These are phyloP conservation scores for Penicillium brasilianum DNA, from an alignment of 2,329 filamentous ascomycete species.

Conservation along the genomic window DNA sequence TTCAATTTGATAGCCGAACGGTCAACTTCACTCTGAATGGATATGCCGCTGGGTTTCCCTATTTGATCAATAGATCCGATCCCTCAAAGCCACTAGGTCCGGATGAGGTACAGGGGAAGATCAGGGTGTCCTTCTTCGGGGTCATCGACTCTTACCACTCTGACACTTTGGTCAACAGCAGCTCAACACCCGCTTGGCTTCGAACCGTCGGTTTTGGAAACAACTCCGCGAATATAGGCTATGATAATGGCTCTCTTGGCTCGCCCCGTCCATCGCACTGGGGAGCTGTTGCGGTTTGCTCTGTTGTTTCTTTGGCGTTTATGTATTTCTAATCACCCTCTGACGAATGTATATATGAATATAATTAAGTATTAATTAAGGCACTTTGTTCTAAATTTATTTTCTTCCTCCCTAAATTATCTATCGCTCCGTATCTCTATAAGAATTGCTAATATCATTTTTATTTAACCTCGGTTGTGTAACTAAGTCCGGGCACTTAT, in stretches of 20 bases:
- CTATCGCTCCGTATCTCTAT: too few relatives aligned
- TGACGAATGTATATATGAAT: too few relatives aligned
- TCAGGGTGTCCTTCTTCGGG: slow-evolving; percentile 1
- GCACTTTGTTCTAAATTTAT: too few relatives aligned
- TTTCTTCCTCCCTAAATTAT: too few relatives aligned
- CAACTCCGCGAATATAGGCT: slow-evolving; percentile 14
- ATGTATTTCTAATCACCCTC: neutral
- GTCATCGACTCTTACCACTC: slow-evolving; percentile 12
- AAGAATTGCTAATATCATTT: too few relatives aligned
- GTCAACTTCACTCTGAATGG: slow-evolving; percentile 10
- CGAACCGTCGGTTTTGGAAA: slow-evolving; percentile 16
- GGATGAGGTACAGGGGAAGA: neutral
- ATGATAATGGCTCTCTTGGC: neutral
- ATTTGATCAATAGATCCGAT: neutral
- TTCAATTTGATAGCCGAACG: slow-evolving; percentile 9
- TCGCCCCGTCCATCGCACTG: neutral
- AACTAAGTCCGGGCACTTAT: too few relatives aligned
- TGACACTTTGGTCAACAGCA: slow-evolving; percentile 8
- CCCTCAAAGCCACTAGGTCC: neutral
- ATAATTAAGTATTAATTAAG: too few relatives aligned
- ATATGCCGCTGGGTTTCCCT: slow-evolving; percentile 1
- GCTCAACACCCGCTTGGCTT: slow-evolving; percentile 9
- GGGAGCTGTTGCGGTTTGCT: neutral
- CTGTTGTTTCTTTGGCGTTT: neutral
- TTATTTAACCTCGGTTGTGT: too few relatives aligned